A percentile compares a stretch with the other conserved stretches of the same genome.
Evolutionary conservation across 2,329 filamentous ascomycete genomes (phyloP).

Genomic region (Colletotrichum neosansevieriae): DNA sequence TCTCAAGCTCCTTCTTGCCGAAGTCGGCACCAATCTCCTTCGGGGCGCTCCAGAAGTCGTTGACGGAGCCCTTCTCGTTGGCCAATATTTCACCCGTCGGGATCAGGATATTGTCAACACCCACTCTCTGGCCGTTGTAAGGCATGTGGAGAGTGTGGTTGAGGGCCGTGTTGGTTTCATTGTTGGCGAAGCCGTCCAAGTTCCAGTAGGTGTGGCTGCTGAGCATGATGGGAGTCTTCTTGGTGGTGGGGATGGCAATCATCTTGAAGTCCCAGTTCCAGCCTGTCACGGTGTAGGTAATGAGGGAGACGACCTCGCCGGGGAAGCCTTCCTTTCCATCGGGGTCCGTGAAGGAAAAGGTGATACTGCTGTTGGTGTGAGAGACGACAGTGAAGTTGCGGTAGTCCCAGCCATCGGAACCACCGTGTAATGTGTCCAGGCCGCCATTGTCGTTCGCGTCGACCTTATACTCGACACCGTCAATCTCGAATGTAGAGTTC

Average conservation of each 20-base stretch:
- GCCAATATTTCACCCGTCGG: conserved; percentile 81
- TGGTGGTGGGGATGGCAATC: conserved; percentile 75
- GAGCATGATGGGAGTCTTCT: conserved; percentile 87
- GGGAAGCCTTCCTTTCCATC: conserved; percentile 84
- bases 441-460: conserved; percentile 73
- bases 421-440: conserved; percentile 76
- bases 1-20: conserved; percentile 68
- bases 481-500: conserved; percentile 79
- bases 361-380: conserved; percentile 75
- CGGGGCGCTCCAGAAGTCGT: conserved; percentile 85
- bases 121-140: conserved; percentile 77
- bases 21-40: conserved; percentile 84
- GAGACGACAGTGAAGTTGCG: conserved; percentile 82
- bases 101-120: conserved; percentile 77
- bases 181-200: conserved; percentile 82
- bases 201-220: conserved; percentile 85
- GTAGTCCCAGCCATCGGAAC: conserved; percentile 80
- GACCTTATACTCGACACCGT: conserved; percentile 70
- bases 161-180: conserved; percentile 71
- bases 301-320: conserved; percentile 78
- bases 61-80: conserved; percentile 75
- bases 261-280: conserved; percentile 80
- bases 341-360: conserved; percentile 79
- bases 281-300: conserved; percentile 78
- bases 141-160: conserved; percentile 82